Percentiles rank a stretch among this genome's conserved stretches.
phyloP scores from a whole-genome alignment of 2,329 filamentous ascomycete genomes.

The Fusarium beomiforme region DNA sequence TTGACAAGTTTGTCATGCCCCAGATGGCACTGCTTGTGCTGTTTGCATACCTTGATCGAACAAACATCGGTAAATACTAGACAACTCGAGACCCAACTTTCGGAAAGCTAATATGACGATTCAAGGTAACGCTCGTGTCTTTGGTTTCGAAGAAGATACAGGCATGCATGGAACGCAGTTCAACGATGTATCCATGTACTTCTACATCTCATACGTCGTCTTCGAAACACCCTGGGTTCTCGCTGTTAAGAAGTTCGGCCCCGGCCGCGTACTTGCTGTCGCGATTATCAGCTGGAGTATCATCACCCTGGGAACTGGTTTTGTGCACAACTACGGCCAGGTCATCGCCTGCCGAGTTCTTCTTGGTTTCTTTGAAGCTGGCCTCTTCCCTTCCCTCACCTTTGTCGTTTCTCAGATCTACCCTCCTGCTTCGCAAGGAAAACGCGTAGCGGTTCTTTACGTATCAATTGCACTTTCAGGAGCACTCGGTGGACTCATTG shows the following conservation, averaged over 20 bases:
- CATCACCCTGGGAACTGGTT: slow-evolving; percentile 46
- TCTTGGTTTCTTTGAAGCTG: slow-evolving; percentile 49
- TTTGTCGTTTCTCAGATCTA: slow-evolving; percentile 15
- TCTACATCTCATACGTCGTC: slow-evolving; percentile 47
- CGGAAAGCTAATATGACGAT: neutral
- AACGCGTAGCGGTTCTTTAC: slow-evolving; percentile 46
- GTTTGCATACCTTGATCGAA: slow-evolving; percentile 42
- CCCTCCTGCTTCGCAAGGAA: slow-evolving; percentile 33
- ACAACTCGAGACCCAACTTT: rapidly evolving
- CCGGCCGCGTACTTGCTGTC: slow-evolving; percentile 39
- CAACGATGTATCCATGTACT: slow-evolving; percentile 45
- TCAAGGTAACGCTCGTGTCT: slow-evolving; percentile 48
- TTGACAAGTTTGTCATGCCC: slow-evolving; percentile 44
- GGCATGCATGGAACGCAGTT: slow-evolving; percentile 45
- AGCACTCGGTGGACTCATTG: slow-evolving; percentile 45
- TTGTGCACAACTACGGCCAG: slow-evolving; percentile 42
- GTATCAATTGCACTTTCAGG: slow-evolving; percentile 46
- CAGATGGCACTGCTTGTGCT: slow-evolving; percentile 41
- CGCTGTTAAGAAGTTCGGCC: slow-evolving; percentile 46
- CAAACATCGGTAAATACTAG: slow-evolving; percentile 36
- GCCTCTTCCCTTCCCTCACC: slow-evolving; percentile 46
- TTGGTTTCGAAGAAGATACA: slow-evolving; percentile 47
- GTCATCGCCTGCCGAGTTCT: slow-evolving; percentile 45
- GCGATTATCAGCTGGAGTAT: slow-evolving; percentile 48
- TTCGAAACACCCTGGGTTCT: slow-evolving; percentile 47